Evolutionary conservation across 177 flowering plant species (phyloP).

Genomic region (Vitis hybrid): DNA sequence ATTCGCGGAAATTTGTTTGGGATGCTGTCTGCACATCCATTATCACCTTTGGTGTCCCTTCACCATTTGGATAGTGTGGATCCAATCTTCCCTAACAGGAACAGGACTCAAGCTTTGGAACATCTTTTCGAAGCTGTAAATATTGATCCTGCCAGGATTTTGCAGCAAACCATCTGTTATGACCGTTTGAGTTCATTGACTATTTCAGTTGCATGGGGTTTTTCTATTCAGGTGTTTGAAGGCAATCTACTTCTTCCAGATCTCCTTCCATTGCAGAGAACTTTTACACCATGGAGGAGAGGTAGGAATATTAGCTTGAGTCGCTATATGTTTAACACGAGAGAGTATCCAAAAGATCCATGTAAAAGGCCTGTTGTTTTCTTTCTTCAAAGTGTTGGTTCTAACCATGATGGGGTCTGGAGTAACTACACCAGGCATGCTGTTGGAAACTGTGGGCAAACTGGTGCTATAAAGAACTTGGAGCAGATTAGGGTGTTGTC

Average conservation of each 20-base stretch:
- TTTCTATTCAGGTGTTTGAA: constrained; percentile 66
- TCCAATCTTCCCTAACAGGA: constrained; percentile 67
- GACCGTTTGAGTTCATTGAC: constrained; percentile 44
- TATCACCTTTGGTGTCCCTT: constrained; percentile 71
- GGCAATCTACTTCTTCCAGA: constrained; percentile 63
- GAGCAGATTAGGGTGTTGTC: constrained; percentile 49
- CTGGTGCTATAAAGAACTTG: constrained; percentile 27
- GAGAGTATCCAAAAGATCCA: constrained; percentile 56
- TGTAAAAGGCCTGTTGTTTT: constrained; percentile 60
- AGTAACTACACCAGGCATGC: constrained; percentile 47
- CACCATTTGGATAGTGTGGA: constrained; percentile 75
- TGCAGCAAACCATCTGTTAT: constrained; percentile 83
- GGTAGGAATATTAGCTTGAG: constrained; percentile 22
- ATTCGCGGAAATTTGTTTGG: constrained; percentile 76
- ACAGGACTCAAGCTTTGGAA: constrained; percentile 43
- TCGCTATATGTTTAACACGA: constrained; percentile 59
- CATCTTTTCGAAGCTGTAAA: constrained; percentile 58
- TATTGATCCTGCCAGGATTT: constrained; percentile 58
- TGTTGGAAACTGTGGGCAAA: constrained; percentile 34
- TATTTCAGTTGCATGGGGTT: constrained; percentile 80
- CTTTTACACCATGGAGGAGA: constrained; percentile 75
- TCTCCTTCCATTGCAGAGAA: constrained; percentile 52
- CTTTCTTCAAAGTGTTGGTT: constrained; percentile 44
- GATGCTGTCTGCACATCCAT: constrained; percentile 71
- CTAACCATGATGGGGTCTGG: constrained; percentile 27